phyloP scores from a whole-genome alignment of 176 grass and related monocot species.

The Phyllostachys edulis region DNA sequence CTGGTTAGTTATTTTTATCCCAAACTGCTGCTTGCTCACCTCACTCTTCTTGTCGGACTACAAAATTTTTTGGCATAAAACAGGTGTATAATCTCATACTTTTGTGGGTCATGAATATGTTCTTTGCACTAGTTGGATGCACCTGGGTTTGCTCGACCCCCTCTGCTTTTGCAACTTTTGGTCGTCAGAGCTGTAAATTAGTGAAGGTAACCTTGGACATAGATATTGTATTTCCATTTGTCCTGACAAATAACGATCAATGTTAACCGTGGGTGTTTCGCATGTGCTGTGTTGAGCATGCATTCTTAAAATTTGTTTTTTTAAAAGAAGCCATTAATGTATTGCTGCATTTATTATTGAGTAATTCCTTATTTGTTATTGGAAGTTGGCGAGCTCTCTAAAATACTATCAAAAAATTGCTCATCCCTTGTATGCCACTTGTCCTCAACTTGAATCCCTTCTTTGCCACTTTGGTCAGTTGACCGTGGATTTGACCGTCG shows the following conservation, averaged over 20 bases:
- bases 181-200: conserved; percentile 43
- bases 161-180: conserved; percentile 12
- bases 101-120: conserved; percentile 16
- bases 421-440: too few species aligned
- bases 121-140: conserved; percentile 29
- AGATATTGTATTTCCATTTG: conserved; percentile 30
- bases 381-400: too few species aligned
- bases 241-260: conserved; percentile 27
- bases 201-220: conserved; percentile 1
- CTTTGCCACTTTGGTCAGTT: too few species aligned
- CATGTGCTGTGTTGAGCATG: background rate
- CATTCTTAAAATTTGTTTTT: background rate
- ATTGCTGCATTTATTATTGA: background rate
- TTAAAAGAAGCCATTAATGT: background rate
- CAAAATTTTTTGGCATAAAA: conserved; percentile 52
- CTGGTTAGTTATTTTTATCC: conserved; percentile 30
- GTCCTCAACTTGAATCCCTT: too few species aligned
- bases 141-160: background rate
- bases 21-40: background rate
- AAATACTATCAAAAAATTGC: too few species aligned
- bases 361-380: too few species aligned
- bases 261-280: background rate
- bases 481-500: too few species aligned
- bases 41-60: conserved; percentile 18
- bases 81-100: conserved; percentile 39